These are phyloP conservation scores for Populus hybrid DNA, from an alignment of 441 rosid genomes.

Conservation along the genomic window DNA sequence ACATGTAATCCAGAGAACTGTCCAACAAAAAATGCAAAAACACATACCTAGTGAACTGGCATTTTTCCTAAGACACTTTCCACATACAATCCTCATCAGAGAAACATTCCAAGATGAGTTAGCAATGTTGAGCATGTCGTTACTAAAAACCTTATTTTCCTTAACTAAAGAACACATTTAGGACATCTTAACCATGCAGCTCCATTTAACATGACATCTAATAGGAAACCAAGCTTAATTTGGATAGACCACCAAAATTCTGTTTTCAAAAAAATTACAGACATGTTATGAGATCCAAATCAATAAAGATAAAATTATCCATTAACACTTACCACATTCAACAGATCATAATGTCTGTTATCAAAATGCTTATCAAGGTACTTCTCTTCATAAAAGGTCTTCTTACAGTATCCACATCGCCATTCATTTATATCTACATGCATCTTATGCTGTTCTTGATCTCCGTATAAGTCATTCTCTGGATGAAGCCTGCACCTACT, in stretches of 20 bases:
- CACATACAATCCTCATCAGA: not conserved
- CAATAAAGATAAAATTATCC: conserved; percentile 21
- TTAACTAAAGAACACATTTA: not conserved
- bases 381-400: conserved; percentile 72
- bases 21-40: not conserved
- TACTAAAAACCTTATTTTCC: not conserved
- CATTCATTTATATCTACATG: conserved; percentile 71
- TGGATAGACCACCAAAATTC: not conserved
- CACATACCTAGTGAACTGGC: not conserved
- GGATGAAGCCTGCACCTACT: conserved; percentile 80
- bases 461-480: conserved; percentile 71
- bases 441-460: conserved; percentile 86
- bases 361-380: conserved; percentile 83
- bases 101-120: not conserved
- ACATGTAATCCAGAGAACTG: not conserved
- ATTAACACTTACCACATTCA: conserved; percentile 60
- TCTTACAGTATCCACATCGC: conserved; percentile 91
- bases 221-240: not conserved
- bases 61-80: not conserved
- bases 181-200: not conserved
- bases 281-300: not conserved
- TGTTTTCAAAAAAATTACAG: not conserved
- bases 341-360: conserved; percentile 65
- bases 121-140: not conserved
- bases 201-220: not conserved